phyloP scores from a whole-genome alignment of 2,329 filamentous ascomycete species.

The Cadophora malorum region DNA sequence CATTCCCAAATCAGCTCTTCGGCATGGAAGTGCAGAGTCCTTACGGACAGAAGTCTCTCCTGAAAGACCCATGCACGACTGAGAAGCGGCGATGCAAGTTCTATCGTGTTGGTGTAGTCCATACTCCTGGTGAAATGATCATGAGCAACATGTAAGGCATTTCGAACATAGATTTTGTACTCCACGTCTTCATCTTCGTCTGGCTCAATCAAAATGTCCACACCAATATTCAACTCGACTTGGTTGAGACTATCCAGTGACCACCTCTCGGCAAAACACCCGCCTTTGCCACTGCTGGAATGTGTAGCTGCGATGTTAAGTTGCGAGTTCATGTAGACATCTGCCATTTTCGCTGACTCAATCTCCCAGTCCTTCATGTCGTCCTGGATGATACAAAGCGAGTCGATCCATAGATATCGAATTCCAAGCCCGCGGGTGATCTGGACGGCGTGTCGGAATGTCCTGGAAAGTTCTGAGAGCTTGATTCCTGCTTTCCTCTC shows the following conservation, averaged over 20 bases:
- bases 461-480: background rate
- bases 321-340: conserved; percentile 21
- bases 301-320: conserved; percentile 22
- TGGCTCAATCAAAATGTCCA: background rate
- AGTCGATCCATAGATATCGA: conserved; percentile 31
- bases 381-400: conserved; percentile 32
- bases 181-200: background rate
- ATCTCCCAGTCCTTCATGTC: conserved; percentile 14
- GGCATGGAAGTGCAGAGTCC: background rate
- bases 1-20: conserved; percentile 7
- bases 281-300: conserved; percentile 3
- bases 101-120: background rate
- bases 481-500: background rate
- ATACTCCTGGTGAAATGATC: background rate
- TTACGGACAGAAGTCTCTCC: conserved; percentile 1
- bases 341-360: conserved; percentile 22
- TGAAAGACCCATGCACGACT: conserved; percentile 8
- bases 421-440: conserved; percentile 22
- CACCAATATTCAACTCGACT: background rate
- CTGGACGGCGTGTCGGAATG: conserved; percentile 21
- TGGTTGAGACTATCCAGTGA: background rate
- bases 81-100: conserved; percentile 1
- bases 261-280: conserved; percentile 9
- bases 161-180: background rate
- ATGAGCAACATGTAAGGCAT: background rate